phyloP scores from a whole-genome alignment of 2,329 filamentous ascomycete species.

The Coniochaeta prunicola region DNA sequence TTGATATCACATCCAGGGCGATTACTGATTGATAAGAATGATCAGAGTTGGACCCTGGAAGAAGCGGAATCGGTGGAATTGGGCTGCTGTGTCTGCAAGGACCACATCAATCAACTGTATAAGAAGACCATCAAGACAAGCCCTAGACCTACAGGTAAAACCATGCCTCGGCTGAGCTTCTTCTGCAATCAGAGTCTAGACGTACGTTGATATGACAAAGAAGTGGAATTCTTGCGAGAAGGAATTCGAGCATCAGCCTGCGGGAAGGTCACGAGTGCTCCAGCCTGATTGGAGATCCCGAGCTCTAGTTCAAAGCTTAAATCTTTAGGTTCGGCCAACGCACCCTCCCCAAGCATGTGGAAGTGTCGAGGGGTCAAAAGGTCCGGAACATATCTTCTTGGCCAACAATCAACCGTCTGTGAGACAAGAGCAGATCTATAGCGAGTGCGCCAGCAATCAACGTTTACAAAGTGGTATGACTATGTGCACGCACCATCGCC shows the following conservation, averaged over 20 bases:
- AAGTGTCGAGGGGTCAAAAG: neutral
- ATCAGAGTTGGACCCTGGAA: neutral
- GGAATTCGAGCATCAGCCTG: neutral
- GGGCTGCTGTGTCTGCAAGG: neutral
- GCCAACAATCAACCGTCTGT: neutral
- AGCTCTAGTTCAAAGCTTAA: neutral
- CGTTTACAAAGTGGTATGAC: neutral
- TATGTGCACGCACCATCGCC: neutral
- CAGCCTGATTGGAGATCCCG: neutral
- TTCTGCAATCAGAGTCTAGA: neutral
- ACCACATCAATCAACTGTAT: neutral
- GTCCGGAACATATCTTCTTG: neutral
- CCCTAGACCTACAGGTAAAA: neutral
- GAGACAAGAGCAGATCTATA: neutral
- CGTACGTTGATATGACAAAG: neutral
- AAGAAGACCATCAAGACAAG: neutral
- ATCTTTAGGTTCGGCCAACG: neutral
- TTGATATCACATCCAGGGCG: neutral
- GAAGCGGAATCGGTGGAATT: neutral
- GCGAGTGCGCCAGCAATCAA: neutral
- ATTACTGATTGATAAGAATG: neutral
- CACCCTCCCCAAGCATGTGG: neutral
- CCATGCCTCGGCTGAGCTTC: neutral
- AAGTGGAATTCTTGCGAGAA: neutral
- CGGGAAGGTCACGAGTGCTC: neutral